Conservation (phyloP, 352 stramenopile species). For the Pythium utonaiense region DNA sequence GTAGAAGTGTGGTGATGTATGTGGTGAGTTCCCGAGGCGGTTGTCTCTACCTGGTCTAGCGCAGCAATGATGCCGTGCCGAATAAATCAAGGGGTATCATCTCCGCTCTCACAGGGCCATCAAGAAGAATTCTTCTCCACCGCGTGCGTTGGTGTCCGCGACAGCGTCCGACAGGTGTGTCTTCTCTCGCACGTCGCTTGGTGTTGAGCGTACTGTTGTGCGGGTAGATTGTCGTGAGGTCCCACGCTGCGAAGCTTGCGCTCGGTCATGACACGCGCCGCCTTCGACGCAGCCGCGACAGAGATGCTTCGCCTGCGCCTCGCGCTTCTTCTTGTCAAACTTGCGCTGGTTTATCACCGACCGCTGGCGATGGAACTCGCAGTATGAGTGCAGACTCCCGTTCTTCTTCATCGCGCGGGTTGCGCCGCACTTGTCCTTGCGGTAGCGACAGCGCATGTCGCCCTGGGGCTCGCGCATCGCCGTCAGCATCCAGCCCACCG, state of each 20-base stretch:
- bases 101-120: not conserved
- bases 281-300: not conserved
- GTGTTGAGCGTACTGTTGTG: not conserved
- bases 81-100: not conserved
- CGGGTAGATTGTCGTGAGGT: not conserved
- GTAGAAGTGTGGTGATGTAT: not conserved
- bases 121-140: not conserved
- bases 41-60: not conserved
- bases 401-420: conserved; percentile 70
- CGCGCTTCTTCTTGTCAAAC: conserved; percentile 24
- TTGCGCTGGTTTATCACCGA: conserved; percentile 56
- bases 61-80: not conserved
- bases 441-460: conserved; percentile 40
- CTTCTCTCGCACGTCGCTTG: not conserved
- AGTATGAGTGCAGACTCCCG: conserved; percentile 57
- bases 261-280: not conserved
- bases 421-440: conserved; percentile 42
- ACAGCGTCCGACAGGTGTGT: too few relatives aligned
- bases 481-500: conserved; percentile 7
- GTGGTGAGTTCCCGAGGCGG: too few relatives aligned
- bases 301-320: not conserved
- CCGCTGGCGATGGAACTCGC: conserved; percentile 53
- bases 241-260: not conserved
- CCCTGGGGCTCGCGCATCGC: conserved; percentile 3
- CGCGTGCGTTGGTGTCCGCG: not conserved